These are phyloP conservation scores for Xylariales sp. DNA, from an alignment of 2,329 filamentous ascomycete genomes.

Conservation along the genomic window DNA sequence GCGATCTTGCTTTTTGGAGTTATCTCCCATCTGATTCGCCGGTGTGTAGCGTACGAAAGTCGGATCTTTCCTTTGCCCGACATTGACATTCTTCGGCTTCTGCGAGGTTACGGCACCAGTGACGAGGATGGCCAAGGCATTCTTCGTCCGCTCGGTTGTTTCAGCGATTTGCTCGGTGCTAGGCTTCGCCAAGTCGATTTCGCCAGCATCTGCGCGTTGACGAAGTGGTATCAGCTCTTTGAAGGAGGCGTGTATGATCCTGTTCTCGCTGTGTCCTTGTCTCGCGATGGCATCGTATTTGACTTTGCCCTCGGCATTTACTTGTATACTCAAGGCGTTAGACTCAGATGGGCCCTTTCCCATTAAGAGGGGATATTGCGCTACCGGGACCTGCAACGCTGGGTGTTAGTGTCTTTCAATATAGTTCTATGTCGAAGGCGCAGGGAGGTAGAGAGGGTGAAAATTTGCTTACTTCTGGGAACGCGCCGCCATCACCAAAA, in stretches of 20 bases:
- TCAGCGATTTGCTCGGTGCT: conserved; percentile 78
- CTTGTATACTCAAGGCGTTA: conserved; percentile 88
- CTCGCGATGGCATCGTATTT: conserved; percentile 94
- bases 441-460: no score
- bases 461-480: conserved; percentile 91
- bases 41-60: conserved; percentile 96
- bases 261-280: conserved; percentile 72
- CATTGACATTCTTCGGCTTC: conserved; percentile 91
- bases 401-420: no score
- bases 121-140: conserved; percentile 76
- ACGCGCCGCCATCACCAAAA: conserved; percentile 93
- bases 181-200: conserved; percentile 81
- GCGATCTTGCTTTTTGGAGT: conserved; percentile 82
- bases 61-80: conserved; percentile 73
- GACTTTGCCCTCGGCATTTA: conserved; percentile 86
- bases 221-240: conserved; percentile 93
- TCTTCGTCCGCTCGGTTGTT: conserved; percentile 83
- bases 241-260: conserved; percentile 91
- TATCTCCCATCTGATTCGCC: conserved; percentile 90
- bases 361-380: conserved; percentile 95
- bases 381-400: no score
- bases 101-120: conserved; percentile 84
- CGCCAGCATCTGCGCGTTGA: conserved; percentile 87
- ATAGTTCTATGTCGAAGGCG: no score
- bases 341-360: conserved; percentile 66